A percentile compares a stretch with the other conserved stretches of the same genome.
phyloP scores from a whole-genome alignment of 208 protist genomes.

The Leishmania tropica region DNA sequence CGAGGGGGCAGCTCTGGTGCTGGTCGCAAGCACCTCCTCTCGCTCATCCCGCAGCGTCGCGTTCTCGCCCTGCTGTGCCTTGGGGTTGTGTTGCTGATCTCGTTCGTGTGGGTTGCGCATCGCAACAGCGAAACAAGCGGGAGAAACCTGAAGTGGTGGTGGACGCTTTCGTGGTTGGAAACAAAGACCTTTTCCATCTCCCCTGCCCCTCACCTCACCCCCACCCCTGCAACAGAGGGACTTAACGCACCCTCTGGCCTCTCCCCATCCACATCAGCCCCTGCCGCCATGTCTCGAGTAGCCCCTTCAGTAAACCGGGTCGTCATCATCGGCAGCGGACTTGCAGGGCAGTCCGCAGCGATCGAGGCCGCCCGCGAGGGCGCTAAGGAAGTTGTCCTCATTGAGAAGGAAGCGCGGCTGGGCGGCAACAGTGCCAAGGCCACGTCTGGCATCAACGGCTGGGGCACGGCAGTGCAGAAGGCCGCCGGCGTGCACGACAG shows the following conservation, averaged over 20 bases:
- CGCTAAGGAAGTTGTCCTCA: conserved; percentile 77
- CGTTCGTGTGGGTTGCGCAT: conserved; percentile 16
- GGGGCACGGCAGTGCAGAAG: conserved; percentile 85
- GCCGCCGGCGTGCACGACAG: conserved; percentile 54
- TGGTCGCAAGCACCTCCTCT: background rate
- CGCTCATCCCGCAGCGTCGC: background rate
- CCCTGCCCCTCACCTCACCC: conserved; percentile 2
- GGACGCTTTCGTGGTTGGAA: background rate
- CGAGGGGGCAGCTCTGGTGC: background rate
- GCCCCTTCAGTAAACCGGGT: conserved; percentile 56
- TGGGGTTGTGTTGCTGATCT: conserved; percentile 11
- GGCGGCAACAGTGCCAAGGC: conserved; percentile 97
- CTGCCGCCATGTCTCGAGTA: conserved; percentile 43
- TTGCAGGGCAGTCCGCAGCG: conserved; percentile 78
- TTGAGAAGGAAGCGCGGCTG: conserved; percentile 91
- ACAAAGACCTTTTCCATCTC: conserved; percentile 11
- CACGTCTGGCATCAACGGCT: conserved; percentile 96
- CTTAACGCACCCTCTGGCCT: conserved; percentile 33
- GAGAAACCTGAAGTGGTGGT: conserved; percentile 8
- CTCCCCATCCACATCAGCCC: conserved; percentile 35
- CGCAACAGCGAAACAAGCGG: background rate
- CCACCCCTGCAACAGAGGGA: conserved; percentile 24
- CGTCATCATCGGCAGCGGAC: conserved; percentile 82
- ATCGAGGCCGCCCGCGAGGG: conserved; percentile 80
- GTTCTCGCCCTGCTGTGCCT: background rate